Evolutionary conservation across 2,329 filamentous ascomycete species (phyloP).

Genomic region (Colletotrichum sojae): DNA sequence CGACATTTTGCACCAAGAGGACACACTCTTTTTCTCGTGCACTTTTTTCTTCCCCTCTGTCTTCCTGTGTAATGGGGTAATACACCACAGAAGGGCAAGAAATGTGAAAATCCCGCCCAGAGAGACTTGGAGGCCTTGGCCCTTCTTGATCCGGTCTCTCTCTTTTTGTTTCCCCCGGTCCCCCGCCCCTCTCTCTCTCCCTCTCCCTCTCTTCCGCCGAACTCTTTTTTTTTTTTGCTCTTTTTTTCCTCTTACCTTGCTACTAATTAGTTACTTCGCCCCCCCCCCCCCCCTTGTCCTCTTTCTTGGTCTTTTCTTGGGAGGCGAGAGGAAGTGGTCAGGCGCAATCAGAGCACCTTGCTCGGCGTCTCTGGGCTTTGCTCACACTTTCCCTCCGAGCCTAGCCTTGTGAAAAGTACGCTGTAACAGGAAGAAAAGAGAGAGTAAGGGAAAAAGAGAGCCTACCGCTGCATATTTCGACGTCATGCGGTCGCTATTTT

Average conservation of each 20-base stretch:
- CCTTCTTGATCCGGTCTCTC: neutral
- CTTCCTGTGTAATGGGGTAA: too few relatives aligned
- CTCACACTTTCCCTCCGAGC: slow-evolving; percentile 5
- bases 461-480: neutral
- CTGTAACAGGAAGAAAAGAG: neutral
- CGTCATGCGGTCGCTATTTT: slow-evolving; percentile 23
- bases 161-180: neutral
- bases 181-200: neutral
- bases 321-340: slow-evolving; percentile 14
- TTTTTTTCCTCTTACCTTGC: neutral
- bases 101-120: slow-evolving; percentile 7
- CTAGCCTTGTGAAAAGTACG: slow-evolving; percentile 8
- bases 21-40: neutral
- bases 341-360: slow-evolving; percentile 26
- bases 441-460: neutral
- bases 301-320: slow-evolving; percentile 30
- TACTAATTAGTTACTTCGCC: neutral
- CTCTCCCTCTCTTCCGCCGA: neutral
- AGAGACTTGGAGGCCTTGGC: slow-evolving; percentile 12
- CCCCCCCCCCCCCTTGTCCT: too few relatives aligned
- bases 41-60: neutral
- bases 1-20: slow-evolving; percentile 1
- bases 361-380: slow-evolving; percentile 35
- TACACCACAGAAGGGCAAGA: too few relatives aligned
- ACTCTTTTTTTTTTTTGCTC: slow-evolving; percentile 1